These are phyloP conservation scores for Choricystis sp. DNA, from an alignment of 139 green algal genomes.

Conservation along the genomic window DNA sequence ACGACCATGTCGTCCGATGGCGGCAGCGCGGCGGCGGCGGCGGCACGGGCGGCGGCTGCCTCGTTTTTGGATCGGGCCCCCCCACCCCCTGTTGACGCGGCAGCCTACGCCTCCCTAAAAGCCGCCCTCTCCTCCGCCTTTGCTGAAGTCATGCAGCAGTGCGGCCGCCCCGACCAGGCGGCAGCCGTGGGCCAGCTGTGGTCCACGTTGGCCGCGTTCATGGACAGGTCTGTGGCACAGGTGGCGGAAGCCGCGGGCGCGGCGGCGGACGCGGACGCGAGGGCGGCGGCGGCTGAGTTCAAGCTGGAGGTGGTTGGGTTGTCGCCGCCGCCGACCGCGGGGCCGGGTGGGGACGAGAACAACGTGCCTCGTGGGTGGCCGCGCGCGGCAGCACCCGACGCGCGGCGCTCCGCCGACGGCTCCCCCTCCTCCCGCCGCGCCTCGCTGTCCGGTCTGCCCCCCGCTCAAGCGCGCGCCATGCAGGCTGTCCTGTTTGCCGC, in stretches of 20 bases:
- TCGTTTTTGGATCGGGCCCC: not conserved
- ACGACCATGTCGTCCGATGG: not conserved
- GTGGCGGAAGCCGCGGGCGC: no score
- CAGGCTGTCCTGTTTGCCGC: no score
- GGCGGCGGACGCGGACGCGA: no score
- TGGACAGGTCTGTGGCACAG: not conserved
- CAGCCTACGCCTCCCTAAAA: not conserved
- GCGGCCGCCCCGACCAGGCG: no score
- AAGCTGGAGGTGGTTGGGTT: not conserved
- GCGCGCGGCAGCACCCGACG: no score
- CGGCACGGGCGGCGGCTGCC: not conserved
- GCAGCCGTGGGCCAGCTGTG: not conserved
- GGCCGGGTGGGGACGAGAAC: no score
- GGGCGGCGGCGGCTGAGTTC: not conserved
- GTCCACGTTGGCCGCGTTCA: not conserved
- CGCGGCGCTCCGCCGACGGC: no score
- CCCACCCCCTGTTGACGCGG: not conserved
- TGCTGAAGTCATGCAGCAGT: not conserved
- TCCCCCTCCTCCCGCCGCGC: no score
- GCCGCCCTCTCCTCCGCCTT: not conserved
- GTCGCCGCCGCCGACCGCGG: no score
- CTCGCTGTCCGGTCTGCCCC: no score
- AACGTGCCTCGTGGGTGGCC: no score
- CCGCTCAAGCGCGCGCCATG: no score
- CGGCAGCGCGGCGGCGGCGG: not conserved